Conservation (phyloP, 2,329 filamentous ascomycete species). For the Botrytis hyacinthi region DNA sequence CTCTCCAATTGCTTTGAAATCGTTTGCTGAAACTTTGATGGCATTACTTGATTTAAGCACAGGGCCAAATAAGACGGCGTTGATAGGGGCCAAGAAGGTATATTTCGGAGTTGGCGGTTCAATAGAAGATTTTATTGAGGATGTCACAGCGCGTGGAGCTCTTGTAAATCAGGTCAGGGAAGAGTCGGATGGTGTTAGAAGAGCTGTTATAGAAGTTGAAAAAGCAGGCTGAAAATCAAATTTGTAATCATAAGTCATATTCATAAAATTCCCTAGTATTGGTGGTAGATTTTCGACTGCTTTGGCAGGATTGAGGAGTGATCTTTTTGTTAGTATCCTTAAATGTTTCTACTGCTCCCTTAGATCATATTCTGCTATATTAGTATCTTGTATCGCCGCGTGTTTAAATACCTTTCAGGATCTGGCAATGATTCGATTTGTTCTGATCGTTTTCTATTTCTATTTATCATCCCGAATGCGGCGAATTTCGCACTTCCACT, state of each 20-base stretch:
- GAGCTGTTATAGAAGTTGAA: constrained; percentile 53
- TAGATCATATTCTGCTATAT: background rate
- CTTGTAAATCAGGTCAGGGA: constrained; percentile 53
- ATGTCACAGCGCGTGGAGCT: constrained; percentile 49
- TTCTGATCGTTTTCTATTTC: background rate
- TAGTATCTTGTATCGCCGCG: background rate
- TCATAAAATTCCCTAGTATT: background rate
- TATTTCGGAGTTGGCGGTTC: constrained; percentile 86
- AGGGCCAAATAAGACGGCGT: constrained; percentile 45
- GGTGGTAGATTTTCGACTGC: background rate
- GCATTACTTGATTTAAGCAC: constrained; percentile 50
- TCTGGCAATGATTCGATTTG: too few relatives aligned
- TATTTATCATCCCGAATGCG: background rate
- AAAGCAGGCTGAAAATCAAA: constrained; percentile 9
- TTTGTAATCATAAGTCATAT: background rate
- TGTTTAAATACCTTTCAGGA: too few relatives aligned
- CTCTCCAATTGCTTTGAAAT: constrained; percentile 66
- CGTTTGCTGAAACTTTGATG: constrained; percentile 67
- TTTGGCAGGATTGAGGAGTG: background rate
- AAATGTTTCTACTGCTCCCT: background rate
- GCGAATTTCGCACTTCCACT: background rate
- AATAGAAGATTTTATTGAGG: constrained; percentile 68
- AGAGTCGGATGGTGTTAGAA: constrained; percentile 59
- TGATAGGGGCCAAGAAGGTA: constrained; percentile 73
- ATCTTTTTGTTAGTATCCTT: background rate